Evolutionary conservation across 1,139 yeast genomes (phyloP).

Genomic region (Lodderomyces jiufengensis): DNA sequence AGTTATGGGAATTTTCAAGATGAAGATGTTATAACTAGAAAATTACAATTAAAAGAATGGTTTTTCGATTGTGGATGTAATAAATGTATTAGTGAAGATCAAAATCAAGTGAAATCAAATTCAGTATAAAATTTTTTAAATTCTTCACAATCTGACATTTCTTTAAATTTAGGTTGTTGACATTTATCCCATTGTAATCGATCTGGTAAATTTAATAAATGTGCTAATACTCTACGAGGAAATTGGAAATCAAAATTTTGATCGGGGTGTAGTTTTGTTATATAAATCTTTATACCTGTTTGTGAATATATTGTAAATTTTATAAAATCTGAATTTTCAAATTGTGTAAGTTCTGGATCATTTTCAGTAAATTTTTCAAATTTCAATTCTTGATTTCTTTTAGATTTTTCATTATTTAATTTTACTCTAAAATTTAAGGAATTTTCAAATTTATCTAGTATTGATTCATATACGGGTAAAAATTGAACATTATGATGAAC

Average conservation of each 20-base stretch:
- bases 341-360: slow-evolving; percentile 17
- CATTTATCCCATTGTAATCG: slow-evolving; percentile 75
- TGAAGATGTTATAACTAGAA: slow-evolving; percentile 41
- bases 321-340: slow-evolving; percentile 39
- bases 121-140: slow-evolving; percentile 50
- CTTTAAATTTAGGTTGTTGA: slow-evolving; percentile 54
- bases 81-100: slow-evolving; percentile 31
- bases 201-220: slow-evolving; percentile 53
- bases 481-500: slow-evolving; percentile 68
- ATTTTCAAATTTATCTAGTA: slow-evolving; percentile 32
- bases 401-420: slow-evolving; percentile 49
- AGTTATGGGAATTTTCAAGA: slow-evolving; percentile 55
- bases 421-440: slow-evolving; percentile 37
- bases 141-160: slow-evolving; percentile 55
- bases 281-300: slow-evolving; percentile 16
- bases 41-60: slow-evolving; percentile 50
- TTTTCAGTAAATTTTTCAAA: slow-evolving; percentile 32
- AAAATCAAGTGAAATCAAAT: slow-evolving; percentile 37
- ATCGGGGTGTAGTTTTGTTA: slow-evolving; percentile 23
- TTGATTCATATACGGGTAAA: slow-evolving; percentile 51
- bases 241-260: slow-evolving; percentile 63
- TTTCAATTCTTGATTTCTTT: slow-evolving; percentile 38
- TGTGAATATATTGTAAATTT: slow-evolving; percentile 31
- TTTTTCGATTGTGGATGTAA: slow-evolving; percentile 57
- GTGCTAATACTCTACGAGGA: slow-evolving; percentile 73